Evolutionary conservation across 1,284 basidiomycete genomes (phyloP), one percentile per base, ranked within the genome.

Genomic region (Meripilus lineatus): DNA sequence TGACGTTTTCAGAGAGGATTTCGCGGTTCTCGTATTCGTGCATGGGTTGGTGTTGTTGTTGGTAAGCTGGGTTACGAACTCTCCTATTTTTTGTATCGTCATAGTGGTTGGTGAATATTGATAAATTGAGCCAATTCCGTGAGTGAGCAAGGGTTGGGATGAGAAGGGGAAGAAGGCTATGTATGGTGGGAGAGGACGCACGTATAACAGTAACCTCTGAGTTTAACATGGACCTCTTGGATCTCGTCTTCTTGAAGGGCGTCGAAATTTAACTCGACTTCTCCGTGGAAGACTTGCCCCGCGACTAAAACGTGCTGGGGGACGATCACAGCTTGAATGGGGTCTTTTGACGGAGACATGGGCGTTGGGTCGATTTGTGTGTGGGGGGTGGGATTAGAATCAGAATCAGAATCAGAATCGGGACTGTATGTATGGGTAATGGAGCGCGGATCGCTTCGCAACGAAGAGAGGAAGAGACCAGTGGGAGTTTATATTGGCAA

Each of bases 141-240:
- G 15, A 8, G 6, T 7, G 10, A 10, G n/a, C 7, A 6, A 15
- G 21, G 6, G 21, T n/a, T 15, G 10, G n/a, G 6, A 6, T 35
- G 7, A 7, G 15, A 35, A 22, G 13, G 17, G 13, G 10, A 22
- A 7, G 13, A 18, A 38, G 36, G 11, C 6, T 38, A 18, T 38
- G 36, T 22, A 40, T 38, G 22, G 8, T 6, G 37, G 8, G 37
- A 38, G n/a, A 30, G 8, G 17, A 40, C 24, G 6, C 13, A 40
- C 38, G 18, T 17, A 25, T 10, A n/a, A 13, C 25, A 6, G 17
- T 7, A 28, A 24, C 38, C 38, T n/a, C 38, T 25, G n/a, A 40
- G 24, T 20, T 40, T 40, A n/a, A 40, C 38, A 17, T 40, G 38
- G 13, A 40, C 38, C 26, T 40, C 38, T 30, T 40, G 7, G 7